Evolutionary conservation across 345 rosid species (phyloP).

Genomic region (Murraya koenigii): DNA sequence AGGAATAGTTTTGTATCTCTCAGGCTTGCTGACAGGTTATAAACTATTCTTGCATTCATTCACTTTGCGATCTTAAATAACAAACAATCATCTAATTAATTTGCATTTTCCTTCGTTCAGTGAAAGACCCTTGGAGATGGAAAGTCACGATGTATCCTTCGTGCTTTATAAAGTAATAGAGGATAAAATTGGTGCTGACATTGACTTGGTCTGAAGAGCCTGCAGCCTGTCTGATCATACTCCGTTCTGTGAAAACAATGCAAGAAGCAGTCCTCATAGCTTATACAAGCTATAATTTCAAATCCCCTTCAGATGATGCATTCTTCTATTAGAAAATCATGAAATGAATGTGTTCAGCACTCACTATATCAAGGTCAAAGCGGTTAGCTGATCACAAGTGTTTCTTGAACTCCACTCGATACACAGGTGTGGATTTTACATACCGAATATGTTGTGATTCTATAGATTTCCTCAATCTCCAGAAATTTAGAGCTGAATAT

Average conservation of each 20-base stretch:
- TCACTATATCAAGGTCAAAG: background rate
- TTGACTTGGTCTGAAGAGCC: conserved; percentile 27
- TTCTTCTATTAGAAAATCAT: background rate
- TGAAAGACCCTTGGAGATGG: conserved; percentile 36
- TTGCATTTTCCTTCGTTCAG: conserved; percentile 19
- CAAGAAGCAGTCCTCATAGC: background rate
- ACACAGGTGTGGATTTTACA: background rate
- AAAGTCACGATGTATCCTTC: conserved; percentile 28
- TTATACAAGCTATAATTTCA: background rate
- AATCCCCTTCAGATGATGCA: background rate
- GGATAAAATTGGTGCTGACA: conserved; percentile 21
- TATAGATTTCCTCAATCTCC: background rate
- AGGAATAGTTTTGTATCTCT: conserved; percentile 48
- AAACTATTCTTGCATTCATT: background rate
- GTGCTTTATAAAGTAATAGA: conserved; percentile 25
- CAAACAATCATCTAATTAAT: background rate
- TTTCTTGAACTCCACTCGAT: background rate
- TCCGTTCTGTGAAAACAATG: no score
- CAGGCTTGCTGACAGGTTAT: conserved; percentile 32
- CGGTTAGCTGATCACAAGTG: no score
- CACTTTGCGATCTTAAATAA: background rate
- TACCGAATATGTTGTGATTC: background rate
- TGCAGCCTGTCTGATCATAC: background rate
- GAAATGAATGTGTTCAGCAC: background rate
- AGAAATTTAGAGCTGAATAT: no score